Base-by-base conservation (phyloP, 305 asterid genomes). In the Solanum hybrid region DNA sequence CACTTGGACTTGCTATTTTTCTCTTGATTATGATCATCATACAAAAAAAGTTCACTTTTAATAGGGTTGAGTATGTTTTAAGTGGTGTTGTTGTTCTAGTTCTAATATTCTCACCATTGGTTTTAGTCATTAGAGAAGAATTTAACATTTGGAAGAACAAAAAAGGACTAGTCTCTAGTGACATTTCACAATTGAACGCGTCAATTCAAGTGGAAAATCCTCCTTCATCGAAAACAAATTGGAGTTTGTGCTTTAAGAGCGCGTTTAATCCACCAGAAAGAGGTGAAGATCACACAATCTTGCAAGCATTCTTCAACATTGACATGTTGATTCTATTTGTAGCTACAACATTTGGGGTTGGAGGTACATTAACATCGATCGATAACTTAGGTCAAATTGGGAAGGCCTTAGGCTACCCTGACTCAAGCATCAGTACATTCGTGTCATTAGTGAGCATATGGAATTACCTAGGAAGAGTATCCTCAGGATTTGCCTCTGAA, bases 361-460 rank as follows among this genome's bases (percentile, higher is more conserved):
- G 96, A 2, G 95, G 95, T 2, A 93, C 95, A 0, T 86, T 94
- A 8, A 94, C 96, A 9, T 95, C 93, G 7, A 93, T 94, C 37
- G 94, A 93, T 92, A 94, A 93, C 79, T 87, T 94, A 10, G 95
- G 95, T 7, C 96, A 93, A 45, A 93, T 94, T 45, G 97, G 95
- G 0, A 89, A 88, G 2, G 92, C 97, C 1, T 45, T 93, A 14
- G 96, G 93, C 9, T 94, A 95, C 26, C 94, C 93, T 4, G 13
- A 85, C 0, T 91, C 91, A 69, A 94, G 94, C 93, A 90, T 93
- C 78, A 89, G 91, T 73, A 94, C 95, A 3, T 94, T 94, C 75
- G 95, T 95, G 1, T 95, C 97, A 0, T 42, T 94, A 2, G 95
- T 95, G 29, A 94, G 97, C 93, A 94, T 93, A 71, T 94, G 97